Conservation (phyloP, 225 moss, liverwort and hornwort genomes). For the Rhytidiadelphus loreus region DNA sequence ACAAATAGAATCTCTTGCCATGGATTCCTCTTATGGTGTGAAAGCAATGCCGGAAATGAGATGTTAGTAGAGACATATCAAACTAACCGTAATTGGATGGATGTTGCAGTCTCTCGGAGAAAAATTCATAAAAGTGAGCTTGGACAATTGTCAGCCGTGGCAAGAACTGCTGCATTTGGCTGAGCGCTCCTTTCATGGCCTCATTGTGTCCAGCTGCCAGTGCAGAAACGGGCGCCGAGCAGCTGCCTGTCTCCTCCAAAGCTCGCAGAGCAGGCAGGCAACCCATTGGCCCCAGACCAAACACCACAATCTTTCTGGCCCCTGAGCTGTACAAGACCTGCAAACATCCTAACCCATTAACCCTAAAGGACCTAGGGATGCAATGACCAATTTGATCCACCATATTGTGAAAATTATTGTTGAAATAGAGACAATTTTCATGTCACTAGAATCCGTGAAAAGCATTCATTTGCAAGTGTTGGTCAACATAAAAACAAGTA, state of each 20-base stretch:
- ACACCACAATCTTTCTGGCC: slow-evolving; percentile 55
- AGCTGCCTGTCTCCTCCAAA: slow-evolving; percentile 21
- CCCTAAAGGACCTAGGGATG: not conserved
- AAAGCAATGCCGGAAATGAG: not conserved
- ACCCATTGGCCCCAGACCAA: slow-evolving; percentile 63
- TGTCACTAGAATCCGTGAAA: not conserved
- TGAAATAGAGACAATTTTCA: not conserved
- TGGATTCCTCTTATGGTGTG: not conserved
- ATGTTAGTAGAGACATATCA: not conserved
- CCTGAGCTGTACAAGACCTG: slow-evolving; percentile 51
- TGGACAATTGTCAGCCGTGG: slow-evolving; percentile 34
- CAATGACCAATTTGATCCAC: not conserved
- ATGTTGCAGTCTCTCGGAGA: slow-evolving; percentile 39
- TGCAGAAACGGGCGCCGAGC: slow-evolving; percentile 37
- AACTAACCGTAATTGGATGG: slow-evolving; percentile 50
- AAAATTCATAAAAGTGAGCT: slow-evolving; percentile 41
- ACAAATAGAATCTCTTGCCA: not conserved
- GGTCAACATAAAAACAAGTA: not conserved
- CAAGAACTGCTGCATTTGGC: slow-evolving; percentile 25
- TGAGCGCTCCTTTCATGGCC: slow-evolving; percentile 34
- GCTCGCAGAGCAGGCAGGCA: slow-evolving; percentile 62
- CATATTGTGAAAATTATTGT: not conserved
- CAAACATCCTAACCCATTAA: not conserved
- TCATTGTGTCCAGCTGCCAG: slow-evolving; percentile 48
- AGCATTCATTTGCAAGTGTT: not conserved